Percentiles rank a stretch among this genome's conserved stretches.
These are phyloP conservation scores for Monosporascus sp. DNA, from an alignment of 2,329 filamentous ascomycete species.

Conservation along the genomic window DNA sequence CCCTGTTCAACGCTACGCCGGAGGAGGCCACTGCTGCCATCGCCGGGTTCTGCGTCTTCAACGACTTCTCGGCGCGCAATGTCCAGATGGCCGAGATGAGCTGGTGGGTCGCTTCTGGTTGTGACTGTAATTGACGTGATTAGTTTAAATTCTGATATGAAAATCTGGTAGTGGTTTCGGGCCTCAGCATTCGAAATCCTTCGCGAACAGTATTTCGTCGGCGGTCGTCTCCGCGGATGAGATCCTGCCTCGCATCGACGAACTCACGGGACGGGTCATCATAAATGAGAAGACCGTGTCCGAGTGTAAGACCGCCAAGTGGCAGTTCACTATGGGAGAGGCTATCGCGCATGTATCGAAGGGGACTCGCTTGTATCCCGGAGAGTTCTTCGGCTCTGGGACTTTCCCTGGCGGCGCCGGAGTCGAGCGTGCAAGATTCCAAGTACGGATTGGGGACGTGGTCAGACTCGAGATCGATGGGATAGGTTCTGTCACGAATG, in stretches of 20 bases:
- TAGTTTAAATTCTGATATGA: background rate
- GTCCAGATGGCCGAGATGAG: constrained; percentile 20
- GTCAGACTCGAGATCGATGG: constrained; percentile 22
- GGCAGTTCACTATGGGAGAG: constrained; percentile 20
- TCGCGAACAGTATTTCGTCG: constrained; percentile 22
- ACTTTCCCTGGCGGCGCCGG: constrained; percentile 21
- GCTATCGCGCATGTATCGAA: constrained; percentile 19
- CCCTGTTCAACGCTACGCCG: constrained; percentile 17
- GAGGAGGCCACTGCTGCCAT: constrained; percentile 19
- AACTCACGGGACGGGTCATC: constrained; percentile 15
- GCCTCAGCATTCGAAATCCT: constrained; percentile 22
- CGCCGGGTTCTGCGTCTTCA: constrained; percentile 22
- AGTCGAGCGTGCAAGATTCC: constrained; percentile 18
- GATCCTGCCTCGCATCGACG: constrained; percentile 10
- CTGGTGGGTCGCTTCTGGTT: constrained; percentile 6
- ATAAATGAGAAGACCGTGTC: constrained; percentile 16
- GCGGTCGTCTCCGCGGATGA: constrained; percentile 19
- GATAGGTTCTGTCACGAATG: constrained; percentile 21
- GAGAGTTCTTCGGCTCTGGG: constrained; percentile 23
- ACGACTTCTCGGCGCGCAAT: constrained; percentile 22
- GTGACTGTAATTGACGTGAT: background rate
- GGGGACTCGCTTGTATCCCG: constrained; percentile 18
- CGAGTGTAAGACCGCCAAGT: constrained; percentile 13
- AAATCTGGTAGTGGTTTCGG: constrained; percentile 15
- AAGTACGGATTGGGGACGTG: constrained; percentile 15